Base-by-base conservation (phyloP, 2,329 filamentous ascomycete species). In the Mariannaea elegans region DNA sequence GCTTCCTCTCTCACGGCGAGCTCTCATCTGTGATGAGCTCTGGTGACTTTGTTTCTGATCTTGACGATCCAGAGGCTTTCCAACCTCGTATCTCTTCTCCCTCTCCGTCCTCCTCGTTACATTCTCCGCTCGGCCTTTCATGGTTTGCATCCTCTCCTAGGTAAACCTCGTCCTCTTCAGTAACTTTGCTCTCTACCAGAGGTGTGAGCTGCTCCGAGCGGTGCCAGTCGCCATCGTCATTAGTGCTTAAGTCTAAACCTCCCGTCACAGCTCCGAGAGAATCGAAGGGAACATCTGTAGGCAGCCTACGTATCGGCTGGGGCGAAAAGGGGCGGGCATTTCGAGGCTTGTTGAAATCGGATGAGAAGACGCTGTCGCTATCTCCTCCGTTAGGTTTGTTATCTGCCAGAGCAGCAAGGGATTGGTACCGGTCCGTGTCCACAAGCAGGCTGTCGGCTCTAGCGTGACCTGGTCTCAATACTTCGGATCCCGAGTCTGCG, bases 321-420 rank as follows among this genome's bases (percentile, higher is more conserved):
- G 87, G 87, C 14, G 84, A 87, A 66, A 89, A 89, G 0, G 86
- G 86, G 29, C 87, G 73, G 16, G 83, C 81, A 14, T 81, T 83
- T 14, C 86, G 76, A 13, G 83, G 78, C 48, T 81, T 78, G 72
- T 84, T 85, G 64, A 84, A 78, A 45, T 86, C 83, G 10, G 83
- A 68, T 2, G 78, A 84, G 65, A 85, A 83, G 45, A 86, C 79
- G 70, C 83, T 84, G 42, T 84, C 81, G 0, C 73, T 70, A 44
- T 86, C 82, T 23, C 74, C 76, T 21, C 72, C 49, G 9, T 47
- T 50, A 12, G 63, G 64, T 64, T 66, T 62, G 50, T 67, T 34
- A 61, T 74, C 62, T 16, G 76, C 75, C 42, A 85, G 75, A 7
- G 82, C 83, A 8, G 83, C 75, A 8, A 89, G 77, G 63, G 85